These are phyloP conservation scores for Termitomyces sp. DNA, from an alignment of 768 basidiomycete species.

Conservation along the genomic window DNA sequence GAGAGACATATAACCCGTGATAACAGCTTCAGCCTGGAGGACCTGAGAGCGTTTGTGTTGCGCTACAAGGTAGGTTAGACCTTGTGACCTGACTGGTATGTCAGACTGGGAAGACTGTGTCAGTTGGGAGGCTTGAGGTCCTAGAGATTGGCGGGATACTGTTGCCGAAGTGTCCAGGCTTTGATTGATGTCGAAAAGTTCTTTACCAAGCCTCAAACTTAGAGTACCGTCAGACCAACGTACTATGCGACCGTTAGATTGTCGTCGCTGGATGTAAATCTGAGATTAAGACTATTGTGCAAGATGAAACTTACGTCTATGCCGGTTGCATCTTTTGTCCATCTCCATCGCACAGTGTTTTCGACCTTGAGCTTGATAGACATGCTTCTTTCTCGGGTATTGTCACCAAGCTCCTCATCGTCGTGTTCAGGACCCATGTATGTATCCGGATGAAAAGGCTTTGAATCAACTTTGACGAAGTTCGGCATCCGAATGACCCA, in stretches of 20 bases:
- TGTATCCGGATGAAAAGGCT: constrained; percentile 84
- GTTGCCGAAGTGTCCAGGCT: constrained; percentile 73
- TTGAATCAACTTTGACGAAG: constrained; percentile 84
- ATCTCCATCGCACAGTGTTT: constrained; percentile 94
- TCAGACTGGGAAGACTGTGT: constrained; percentile 30
- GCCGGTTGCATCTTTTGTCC: constrained; percentile 73
- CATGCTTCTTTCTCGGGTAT: constrained; percentile 73
- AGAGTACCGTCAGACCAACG: constrained; percentile 95
- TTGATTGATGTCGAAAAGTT: constrained; percentile 87
- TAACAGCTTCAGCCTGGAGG: constrained; percentile 78
- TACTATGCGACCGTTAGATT: constrained; percentile 88
- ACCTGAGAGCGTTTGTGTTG: constrained; percentile 84
- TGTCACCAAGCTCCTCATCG: constrained; percentile 58
- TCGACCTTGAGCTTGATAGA: constrained; percentile 84
- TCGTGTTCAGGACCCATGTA: constrained; percentile 83
- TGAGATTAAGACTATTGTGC: neutral
- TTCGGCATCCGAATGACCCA: constrained; percentile 96
- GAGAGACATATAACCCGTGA: constrained; percentile 80
- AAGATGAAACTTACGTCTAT: constrained; percentile 56
- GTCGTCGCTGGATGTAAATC: constrained; percentile 48
- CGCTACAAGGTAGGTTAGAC: constrained; percentile 84
- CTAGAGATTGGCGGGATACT: constrained; percentile 50
- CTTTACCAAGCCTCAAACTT: constrained; percentile 88
- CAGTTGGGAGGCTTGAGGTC: constrained; percentile 34
- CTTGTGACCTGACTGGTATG: constrained; percentile 48